These are phyloP conservation scores for Periconia macrospinosa DNA, from an alignment of 2,329 filamentous ascomycete species.

Conservation along the genomic window DNA sequence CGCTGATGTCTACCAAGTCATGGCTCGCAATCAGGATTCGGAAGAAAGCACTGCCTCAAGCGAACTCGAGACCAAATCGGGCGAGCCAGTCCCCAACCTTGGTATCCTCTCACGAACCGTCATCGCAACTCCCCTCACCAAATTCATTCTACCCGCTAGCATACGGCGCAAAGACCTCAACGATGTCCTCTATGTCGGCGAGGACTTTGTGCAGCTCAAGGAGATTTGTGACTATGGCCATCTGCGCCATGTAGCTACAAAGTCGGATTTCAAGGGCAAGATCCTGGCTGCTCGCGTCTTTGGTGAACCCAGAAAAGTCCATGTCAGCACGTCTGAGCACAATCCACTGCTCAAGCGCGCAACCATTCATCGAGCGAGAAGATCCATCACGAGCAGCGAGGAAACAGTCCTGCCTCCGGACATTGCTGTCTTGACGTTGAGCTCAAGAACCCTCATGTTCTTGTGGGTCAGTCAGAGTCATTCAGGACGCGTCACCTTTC, in stretches of 20 bases:
- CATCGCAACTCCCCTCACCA: constrained; percentile 72
- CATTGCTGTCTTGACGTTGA: constrained; percentile 74
- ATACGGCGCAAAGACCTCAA: constrained; percentile 71
- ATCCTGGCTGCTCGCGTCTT: constrained; percentile 81
- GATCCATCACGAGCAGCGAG: constrained; percentile 22
- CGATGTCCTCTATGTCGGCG: constrained; percentile 85
- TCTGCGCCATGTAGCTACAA: constrained; percentile 74
- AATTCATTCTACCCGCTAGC: constrained; percentile 78
- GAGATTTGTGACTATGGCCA: constrained; percentile 71
- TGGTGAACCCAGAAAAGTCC: constrained; percentile 49
- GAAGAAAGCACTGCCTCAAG: constrained; percentile 28
- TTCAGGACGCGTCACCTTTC: constrained; percentile 60
- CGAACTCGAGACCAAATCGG: constrained; percentile 29
- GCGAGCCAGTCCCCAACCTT: constrained; percentile 54
- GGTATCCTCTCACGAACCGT: constrained; percentile 81
- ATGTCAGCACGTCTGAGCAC: constrained; percentile 18
- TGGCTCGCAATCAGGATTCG: constrained; percentile 33
- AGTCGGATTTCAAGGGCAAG: constrained; percentile 74
- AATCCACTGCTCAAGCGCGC: constrained; percentile 20
- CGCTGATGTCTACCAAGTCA: constrained; percentile 46
- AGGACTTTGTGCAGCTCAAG: constrained; percentile 78
- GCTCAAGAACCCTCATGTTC: constrained; percentile 74
- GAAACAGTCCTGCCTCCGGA: constrained; percentile 65
- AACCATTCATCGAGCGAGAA: constrained; percentile 13
- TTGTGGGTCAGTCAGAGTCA: constrained; percentile 62